These are phyloP conservation scores for Venustampulla echinocandica DNA, from an alignment of 495 filamentous ascomycete genomes.

Conservation along the genomic window DNA sequence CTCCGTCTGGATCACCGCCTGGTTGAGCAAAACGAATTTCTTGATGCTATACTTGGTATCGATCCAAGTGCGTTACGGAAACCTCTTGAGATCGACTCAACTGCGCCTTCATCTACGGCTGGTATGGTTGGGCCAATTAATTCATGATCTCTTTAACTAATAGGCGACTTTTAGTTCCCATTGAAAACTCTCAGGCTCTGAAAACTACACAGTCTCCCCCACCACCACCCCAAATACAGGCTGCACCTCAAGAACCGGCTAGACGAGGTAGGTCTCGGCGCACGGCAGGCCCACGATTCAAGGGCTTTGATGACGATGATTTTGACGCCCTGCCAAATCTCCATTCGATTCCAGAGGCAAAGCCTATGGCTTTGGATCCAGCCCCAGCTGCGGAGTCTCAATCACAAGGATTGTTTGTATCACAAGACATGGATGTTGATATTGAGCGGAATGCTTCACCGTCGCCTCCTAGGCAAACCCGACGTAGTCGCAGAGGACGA, in stretches of 20 bases:
- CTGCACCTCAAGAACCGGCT: conserved; percentile 6
- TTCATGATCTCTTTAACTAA: too few species aligned
- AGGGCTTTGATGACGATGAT: conserved; percentile 49
- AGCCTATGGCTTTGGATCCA: conserved; percentile 13
- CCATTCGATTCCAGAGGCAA: conserved; percentile 17
- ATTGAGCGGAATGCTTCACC: conserved; percentile 8
- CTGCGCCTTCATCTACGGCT: conserved; percentile 10
- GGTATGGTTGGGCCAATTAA: too few species aligned
- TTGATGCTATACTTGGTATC: conserved; percentile 77
- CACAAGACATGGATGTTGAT: conserved; percentile 19
- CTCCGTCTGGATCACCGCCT: conserved; percentile 66
- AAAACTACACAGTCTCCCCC: conserved; percentile 8
- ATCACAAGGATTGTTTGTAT: conserved; percentile 35
- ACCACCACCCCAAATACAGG: neutral
- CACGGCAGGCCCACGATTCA: conserved; percentile 54
- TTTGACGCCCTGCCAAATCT: conserved; percentile 24
- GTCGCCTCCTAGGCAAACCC: neutral
- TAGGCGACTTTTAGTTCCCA: too few species aligned
- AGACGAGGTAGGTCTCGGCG: conserved; percentile 37
- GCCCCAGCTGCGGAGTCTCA: conserved; percentile 13
- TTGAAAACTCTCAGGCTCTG: conserved; percentile 8
- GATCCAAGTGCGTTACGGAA: conserved; percentile 62
- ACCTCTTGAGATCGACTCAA: conserved; percentile 39
- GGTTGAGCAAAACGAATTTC: conserved; percentile 84
- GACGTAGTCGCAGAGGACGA: conserved; percentile 34